Percentiles rank a stretch among this genome's conserved stretches.
Evolutionary conservation across 768 basidiomycete species (phyloP).

Genomic region (Trametes punicea): DNA sequence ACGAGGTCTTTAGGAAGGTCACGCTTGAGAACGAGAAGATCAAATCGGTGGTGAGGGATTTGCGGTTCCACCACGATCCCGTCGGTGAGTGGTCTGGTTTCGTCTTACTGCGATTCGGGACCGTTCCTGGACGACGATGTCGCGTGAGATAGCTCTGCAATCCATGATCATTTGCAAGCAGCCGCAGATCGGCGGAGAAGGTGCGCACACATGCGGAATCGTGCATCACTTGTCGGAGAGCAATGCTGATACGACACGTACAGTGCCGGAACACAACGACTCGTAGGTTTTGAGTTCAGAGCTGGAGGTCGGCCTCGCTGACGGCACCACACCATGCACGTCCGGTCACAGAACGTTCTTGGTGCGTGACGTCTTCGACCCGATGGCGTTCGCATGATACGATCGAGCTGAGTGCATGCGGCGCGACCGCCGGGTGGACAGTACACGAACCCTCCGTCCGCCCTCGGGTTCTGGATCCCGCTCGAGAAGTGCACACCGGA

Average conservation of each 20-base stretch:
- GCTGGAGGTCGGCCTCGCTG: neutral
- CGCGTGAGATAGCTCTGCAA: slow-evolving; percentile 61
- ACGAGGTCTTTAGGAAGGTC: slow-evolving; percentile 73
- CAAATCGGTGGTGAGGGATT: slow-evolving; percentile 64
- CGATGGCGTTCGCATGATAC: no score
- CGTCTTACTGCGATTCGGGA: neutral
- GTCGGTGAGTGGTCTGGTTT: slow-evolving; percentile 48
- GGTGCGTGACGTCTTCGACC: slow-evolving; percentile 34
- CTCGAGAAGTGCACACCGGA: slow-evolving; percentile 79
- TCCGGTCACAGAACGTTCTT: slow-evolving; percentile 58
- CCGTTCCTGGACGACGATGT: no score
- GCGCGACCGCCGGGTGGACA: slow-evolving; percentile 34
- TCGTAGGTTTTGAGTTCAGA: slow-evolving; percentile 52
- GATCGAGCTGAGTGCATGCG: neutral
- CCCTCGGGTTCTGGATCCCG: slow-evolving; percentile 96
- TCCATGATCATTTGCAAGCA: slow-evolving; percentile 98
- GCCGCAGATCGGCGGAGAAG: slow-evolving; percentile 87
- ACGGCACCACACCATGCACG: neutral
- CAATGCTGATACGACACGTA: neutral
- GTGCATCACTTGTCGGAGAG: neutral
- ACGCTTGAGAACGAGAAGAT: slow-evolving; percentile 80
- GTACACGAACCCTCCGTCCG: slow-evolving; percentile 90
- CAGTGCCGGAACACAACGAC: slow-evolving; percentile 91
- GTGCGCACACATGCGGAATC: slow-evolving; percentile 37
- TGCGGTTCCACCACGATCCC: slow-evolving; percentile 84